These are phyloP conservation scores for Eugenia klotzschiana DNA, from an alignment of 441 rosid genomes.

Conservation along the genomic window DNA sequence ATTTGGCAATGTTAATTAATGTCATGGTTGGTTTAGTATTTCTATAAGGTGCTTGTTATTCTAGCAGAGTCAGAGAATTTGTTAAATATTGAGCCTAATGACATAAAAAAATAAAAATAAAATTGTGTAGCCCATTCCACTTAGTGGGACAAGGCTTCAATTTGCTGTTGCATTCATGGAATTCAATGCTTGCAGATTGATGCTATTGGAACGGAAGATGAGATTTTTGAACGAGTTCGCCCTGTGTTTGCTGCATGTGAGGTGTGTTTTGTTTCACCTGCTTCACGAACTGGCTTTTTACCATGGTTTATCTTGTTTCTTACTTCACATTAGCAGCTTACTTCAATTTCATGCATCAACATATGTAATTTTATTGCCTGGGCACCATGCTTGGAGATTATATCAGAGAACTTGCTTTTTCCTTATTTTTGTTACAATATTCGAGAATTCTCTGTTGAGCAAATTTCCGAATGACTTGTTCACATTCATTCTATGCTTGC, in stretches of 20 bases:
- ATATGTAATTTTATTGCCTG: not conserved
- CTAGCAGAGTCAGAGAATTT: not conserved
- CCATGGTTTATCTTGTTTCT: not conserved
- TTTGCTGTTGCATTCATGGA: not conserved
- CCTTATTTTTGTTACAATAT: not conserved
- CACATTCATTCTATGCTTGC: not conserved
- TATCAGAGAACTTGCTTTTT: not conserved
- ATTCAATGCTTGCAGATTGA: conserved; percentile 43
- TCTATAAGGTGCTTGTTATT: not conserved
- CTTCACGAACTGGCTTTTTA: not conserved
- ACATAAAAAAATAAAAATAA: not conserved
- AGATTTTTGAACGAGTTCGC: conserved; percentile 64
- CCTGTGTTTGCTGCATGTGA: conserved; percentile 41
- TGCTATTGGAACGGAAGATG: conserved; percentile 80
- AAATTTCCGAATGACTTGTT: not conserved
- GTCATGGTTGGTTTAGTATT: not conserved
- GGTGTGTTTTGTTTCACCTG: conserved; percentile 19
- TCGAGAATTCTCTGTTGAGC: not conserved
- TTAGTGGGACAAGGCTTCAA: not conserved
- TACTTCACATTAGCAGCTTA: not conserved
- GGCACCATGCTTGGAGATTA: not conserved
- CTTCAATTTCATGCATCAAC: not conserved
- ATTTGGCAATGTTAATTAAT: not conserved
- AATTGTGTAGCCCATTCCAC: not conserved
- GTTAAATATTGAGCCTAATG: not conserved